Evolutionary conservation across 495 filamentous ascomycete species (phyloP), one percentile per base, ranked within the genome.

Genomic region (Neurospora sp.): DNA sequence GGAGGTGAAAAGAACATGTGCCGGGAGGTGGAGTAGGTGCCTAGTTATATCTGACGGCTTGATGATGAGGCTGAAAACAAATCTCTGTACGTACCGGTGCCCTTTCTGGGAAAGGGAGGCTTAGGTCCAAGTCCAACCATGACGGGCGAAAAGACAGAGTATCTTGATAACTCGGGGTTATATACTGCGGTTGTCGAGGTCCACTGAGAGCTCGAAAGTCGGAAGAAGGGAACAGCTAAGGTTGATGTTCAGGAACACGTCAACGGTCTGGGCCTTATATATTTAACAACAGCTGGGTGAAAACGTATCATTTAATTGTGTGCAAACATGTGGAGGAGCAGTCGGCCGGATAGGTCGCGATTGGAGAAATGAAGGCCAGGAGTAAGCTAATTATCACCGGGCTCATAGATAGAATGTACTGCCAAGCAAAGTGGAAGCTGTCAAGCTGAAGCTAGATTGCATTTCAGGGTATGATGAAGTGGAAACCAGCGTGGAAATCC

Each of bases 91-190:
- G 42, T 78, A 76, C 76, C 76, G 40, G 82, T 86, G 88, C 92
- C 92, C 86, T 90, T 93, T 76, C 92, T 90, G 83, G 90, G 91
- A 65, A 90, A 90, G 70, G 87, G 89, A 76, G 87, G 87, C 78
- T 90, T 89, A 72, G 92, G 90, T 79, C 89, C 90, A 75, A 92
- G 79, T 79, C 90, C 90, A 75, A 92, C 90, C 92, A 94, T 94
- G 74, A 79, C 93, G 84, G 70, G 31, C 53, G 8, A 73, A 3
- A 72, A 68, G 40, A 27, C 17, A 35, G 27, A 31, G 22, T 59
- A 61, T 41, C 4, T 59, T 61, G 72, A 41, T 45, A 20, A 14
- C 39, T 22, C 7, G 20, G 61, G 31, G 37, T 31, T 14, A 22
- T 41, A 70, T 44, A 48, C 38, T 38, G 65, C 17, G 71, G 45